Percentiles rank a stretch among this genome's conserved stretches.
phyloP scores from a whole-genome alignment of 2,329 filamentous ascomycete genomes.

The Clarireedia monteithiana region DNA sequence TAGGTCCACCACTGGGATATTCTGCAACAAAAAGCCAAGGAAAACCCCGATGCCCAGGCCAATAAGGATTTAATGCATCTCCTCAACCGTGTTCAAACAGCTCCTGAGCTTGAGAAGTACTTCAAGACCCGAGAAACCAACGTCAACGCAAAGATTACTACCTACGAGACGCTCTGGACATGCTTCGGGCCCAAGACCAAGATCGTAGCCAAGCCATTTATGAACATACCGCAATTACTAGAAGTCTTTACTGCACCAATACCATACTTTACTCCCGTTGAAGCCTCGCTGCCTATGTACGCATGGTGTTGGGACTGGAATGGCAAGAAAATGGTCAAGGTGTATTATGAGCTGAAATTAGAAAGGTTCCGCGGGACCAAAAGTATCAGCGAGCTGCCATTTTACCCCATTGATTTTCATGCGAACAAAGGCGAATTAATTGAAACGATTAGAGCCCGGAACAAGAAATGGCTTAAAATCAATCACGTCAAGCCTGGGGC shows the following conservation, averaged over 20 bases:
- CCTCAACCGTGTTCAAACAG: neutral
- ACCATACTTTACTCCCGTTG: no score
- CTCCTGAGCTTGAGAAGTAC: constrained; percentile 8
- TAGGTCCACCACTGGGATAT: no score
- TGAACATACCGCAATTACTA: no score
- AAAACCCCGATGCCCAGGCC: neutral
- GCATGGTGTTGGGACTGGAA: constrained; percentile 11
- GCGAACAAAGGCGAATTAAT: no score
- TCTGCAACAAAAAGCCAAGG: no score
- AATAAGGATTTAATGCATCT: neutral
- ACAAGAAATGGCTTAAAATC: neutral
- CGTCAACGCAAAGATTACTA: constrained; percentile 14
- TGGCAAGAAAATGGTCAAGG: constrained; percentile 4
- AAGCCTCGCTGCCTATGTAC: constrained; percentile 10
- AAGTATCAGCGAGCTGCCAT: neutral
- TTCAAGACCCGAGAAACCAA: constrained; percentile 8
- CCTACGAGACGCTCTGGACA: no score
- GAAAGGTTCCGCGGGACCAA: constrained; percentile 5
- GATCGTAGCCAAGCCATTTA: no score
- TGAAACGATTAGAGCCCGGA: no score
- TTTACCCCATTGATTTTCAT: neutral
- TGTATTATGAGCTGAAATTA: neutral
- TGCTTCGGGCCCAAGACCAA: no score
- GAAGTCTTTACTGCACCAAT: no score
- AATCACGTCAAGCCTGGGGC: neutral